phyloP scores from a whole-genome alignment of 1,284 basidiomycete species.

The Cryptococcus sp. region DNA sequence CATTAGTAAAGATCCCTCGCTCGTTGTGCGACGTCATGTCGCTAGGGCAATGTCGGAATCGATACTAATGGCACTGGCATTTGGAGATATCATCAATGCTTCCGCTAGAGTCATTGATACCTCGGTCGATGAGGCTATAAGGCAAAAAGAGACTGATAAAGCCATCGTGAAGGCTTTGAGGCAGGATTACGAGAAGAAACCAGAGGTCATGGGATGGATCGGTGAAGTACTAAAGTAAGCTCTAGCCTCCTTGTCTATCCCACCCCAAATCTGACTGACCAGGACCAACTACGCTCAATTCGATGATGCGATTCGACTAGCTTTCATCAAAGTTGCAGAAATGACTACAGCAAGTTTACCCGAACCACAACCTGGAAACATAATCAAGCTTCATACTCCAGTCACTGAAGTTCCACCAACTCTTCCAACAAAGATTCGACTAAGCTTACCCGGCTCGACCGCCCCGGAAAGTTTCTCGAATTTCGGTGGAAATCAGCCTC shows the following conservation, averaged over 20 bases:
- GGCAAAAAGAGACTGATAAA: conserved; percentile 48
- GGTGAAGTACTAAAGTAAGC: conserved; percentile 29
- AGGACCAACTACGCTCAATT: conserved; percentile 49
- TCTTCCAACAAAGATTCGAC: conserved; percentile 36
- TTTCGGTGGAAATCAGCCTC: background rate
- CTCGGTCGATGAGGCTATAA: conserved; percentile 18
- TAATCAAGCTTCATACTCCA: conserved; percentile 76
- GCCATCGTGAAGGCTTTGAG: conserved; percentile 69
- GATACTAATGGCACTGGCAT: conserved; percentile 76
- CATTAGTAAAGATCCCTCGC: conserved; percentile 78
- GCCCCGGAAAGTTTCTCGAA: background rate
- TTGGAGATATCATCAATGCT: conserved; percentile 60
- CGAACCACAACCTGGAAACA: conserved; percentile 79
- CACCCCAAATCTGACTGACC: too few species aligned
- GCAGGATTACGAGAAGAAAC: conserved; percentile 70
- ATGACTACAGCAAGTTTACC: conserved; percentile 75
- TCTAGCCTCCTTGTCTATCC: too few species aligned
- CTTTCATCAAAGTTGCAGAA: conserved; percentile 86
- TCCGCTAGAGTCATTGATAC: conserved; percentile 32
- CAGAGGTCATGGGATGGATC: conserved; percentile 62
- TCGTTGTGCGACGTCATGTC: conserved; percentile 76
- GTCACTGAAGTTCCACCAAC: conserved; percentile 59
- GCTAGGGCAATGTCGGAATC: conserved; percentile 81
- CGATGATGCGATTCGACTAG: conserved; percentile 86
- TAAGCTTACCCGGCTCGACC: conserved; percentile 18